Base-by-base conservation (phyloP, 169 alveolate species). In the Neospora caninum region DNA sequence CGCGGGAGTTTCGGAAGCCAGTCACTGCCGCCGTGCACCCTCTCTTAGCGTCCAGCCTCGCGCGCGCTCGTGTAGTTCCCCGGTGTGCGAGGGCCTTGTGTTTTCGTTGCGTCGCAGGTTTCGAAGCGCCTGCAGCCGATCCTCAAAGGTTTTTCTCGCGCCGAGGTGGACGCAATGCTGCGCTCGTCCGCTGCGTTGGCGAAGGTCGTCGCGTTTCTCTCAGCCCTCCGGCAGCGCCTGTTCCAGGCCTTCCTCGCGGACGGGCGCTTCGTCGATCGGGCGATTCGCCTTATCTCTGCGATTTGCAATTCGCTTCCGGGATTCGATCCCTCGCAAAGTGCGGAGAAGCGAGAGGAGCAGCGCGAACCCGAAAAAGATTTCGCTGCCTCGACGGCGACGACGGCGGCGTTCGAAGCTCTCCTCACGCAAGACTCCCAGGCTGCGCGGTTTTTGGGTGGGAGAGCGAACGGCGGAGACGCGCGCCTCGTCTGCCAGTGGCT, bases 201-300 rank as follows among this genome's bases (percentile, higher is more conserved):
- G 41, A 9, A 73, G 16, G 73, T 86, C 42, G 94, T 91, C 83
- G 58, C 91, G 73, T 64, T 27, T 41, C 64, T 91, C 39, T 43
- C 94, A 0, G 54, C 80, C 36, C 91, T 91, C 73, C 82, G 94
- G 73, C 91, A 91, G 94, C 83, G 84, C 73, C 94, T 91, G 87
- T 64, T 53, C 64, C 82, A 80, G 73, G 0, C 43, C 73, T 91
- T 91, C 41, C 36, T 54, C 29, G 31, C 45, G 45, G 94, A 91
- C 49, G 94, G 94, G 31, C 38, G 86, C 39, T 80, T 91, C 43
- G 73, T 83, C 20, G 94, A 91, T 41, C 39, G 91, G 34, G 83
- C 80, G 39, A 80, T 91, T 58, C 91, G 94, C 2, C 91, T 91
- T 54, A 34, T 42, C 4, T 58, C 41, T 54, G 91, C 91, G 4